A percentile compares a stretch with the other conserved stretches of the same genome.
Conservation (phyloP, 2,329 filamentous ascomycete species). For the Fusarium tjaetaba region DNA sequence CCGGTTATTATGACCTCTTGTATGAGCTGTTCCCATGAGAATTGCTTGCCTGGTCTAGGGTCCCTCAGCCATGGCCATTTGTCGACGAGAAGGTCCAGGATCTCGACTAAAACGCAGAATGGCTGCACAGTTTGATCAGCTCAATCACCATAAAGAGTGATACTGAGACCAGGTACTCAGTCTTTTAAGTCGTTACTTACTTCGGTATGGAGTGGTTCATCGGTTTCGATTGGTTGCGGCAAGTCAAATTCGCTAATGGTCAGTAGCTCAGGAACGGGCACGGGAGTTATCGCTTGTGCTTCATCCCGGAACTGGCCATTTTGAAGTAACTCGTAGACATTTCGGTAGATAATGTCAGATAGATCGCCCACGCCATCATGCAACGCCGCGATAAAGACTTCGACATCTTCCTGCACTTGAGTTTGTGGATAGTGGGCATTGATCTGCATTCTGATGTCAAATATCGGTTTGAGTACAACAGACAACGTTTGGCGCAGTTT, state of each 20-base stretch:
- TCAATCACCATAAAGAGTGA: background rate
- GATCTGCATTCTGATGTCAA: background rate
- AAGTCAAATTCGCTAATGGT: background rate
- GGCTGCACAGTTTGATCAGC: background rate
- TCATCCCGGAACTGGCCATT: background rate
- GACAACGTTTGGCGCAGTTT: background rate
- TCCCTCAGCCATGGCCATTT: background rate
- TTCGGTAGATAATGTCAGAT: background rate
- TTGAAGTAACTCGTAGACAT: background rate
- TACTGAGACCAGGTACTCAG: background rate
- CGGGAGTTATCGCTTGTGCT: background rate
- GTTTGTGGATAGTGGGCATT: background rate
- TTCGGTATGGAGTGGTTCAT: background rate
- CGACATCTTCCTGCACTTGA: background rate
- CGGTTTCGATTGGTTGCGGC: background rate
- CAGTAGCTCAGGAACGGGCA: background rate
- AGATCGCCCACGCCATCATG: background rate
- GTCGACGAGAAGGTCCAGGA: background rate
- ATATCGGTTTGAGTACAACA: background rate
- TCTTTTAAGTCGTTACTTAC: background rate
- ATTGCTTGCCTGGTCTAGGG: background rate
- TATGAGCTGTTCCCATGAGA: background rate
- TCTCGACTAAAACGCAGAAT: background rate
- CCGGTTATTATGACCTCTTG: background rate
- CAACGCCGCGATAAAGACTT: background rate